These are phyloP conservation scores for Aspergillus kassunensis DNA, from an alignment of 495 filamentous ascomycete species.

Conservation along the genomic window DNA sequence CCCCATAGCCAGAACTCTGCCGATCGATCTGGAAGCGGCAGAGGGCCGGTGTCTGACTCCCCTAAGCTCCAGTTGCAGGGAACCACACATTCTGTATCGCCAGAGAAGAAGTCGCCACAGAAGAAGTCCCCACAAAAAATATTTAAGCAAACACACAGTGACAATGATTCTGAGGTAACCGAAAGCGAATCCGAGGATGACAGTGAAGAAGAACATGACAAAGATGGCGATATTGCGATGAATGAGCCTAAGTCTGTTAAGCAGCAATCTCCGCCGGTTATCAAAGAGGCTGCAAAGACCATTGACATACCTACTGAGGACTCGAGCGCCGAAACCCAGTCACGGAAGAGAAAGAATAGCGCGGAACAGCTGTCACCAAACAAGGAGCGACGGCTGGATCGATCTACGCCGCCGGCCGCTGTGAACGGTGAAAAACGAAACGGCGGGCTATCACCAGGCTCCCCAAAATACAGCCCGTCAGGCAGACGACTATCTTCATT, in stretches of 20 bases:
- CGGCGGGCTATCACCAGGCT: neutral
- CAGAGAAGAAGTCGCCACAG: neutral
- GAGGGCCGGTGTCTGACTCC: neutral
- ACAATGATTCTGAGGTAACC: slow-evolving; percentile 2
- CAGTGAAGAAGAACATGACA: neutral
- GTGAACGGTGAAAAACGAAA: neutral
- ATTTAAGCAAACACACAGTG: neutral
- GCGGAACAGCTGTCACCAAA: slow-evolving; percentile 14
- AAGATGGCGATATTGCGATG: slow-evolving; percentile 10
- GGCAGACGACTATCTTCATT: slow-evolving; percentile 22
- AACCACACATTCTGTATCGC: neutral
- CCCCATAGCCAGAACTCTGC: slow-evolving; percentile 1
- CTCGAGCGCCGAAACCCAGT: neutral
- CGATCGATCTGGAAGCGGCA: neutral
- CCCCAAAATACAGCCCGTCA: slow-evolving; percentile 12
- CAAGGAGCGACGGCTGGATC: slow-evolving; percentile 28
- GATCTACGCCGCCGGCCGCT: neutral
- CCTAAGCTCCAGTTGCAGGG: slow-evolving; percentile 6
- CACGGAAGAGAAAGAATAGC: slow-evolving; percentile 30
- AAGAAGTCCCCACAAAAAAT: neutral
- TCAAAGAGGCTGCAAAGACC: neutral
- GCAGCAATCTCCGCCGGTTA: neutral
- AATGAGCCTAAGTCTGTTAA: neutral
- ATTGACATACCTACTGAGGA: neutral
- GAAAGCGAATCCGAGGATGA: neutral